These are phyloP conservation scores for Typha latifolia DNA, from an alignment of 176 grass and related monocot species.

Conservation along the genomic window DNA sequence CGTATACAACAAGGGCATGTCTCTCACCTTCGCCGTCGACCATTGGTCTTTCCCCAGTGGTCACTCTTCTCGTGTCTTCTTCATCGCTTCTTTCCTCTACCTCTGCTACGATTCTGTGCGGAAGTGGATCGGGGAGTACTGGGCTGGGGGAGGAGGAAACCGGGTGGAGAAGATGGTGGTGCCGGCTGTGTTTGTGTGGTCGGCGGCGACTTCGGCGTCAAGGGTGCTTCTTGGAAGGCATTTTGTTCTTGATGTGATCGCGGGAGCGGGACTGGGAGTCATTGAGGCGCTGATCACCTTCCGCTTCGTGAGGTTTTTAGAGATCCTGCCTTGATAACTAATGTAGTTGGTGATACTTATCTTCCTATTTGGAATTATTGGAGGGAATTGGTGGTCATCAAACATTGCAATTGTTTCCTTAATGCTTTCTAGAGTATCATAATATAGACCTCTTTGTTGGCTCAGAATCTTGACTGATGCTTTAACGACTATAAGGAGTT, in stretches of 20 bases:
- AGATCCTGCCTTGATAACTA: constrained; percentile 16
- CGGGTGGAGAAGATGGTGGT: constrained; percentile 36
- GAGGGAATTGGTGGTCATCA: constrained; percentile 1
- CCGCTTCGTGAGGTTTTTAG: constrained; percentile 17
- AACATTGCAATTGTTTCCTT: no score
- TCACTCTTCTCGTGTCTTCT: constrained; percentile 82
- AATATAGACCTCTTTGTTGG: neutral
- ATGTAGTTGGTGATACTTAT: neutral
- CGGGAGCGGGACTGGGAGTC: constrained; percentile 64
- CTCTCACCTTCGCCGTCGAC: constrained; percentile 53
- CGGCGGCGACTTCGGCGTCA: constrained; percentile 55
- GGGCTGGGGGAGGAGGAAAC: constrained; percentile 14
- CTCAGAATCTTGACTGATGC: no score
- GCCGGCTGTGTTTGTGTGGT: constrained; percentile 34
- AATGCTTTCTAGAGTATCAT: neutral
- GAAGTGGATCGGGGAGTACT: constrained; percentile 19
- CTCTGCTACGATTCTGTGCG: constrained; percentile 4
- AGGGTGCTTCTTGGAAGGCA: constrained; percentile 79
- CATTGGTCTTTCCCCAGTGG: constrained; percentile 90
- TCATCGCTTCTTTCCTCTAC: constrained; percentile 47
- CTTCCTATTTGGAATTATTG: constrained; percentile 8
- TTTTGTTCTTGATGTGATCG: constrained; percentile 67
- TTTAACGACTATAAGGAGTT: no score
- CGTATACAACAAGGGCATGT: constrained; percentile 84
- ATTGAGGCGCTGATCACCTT: constrained; percentile 58